Conservation (phyloP, 768 basidiomycete genomes). For the Naematelia aurantialba region DNA sequence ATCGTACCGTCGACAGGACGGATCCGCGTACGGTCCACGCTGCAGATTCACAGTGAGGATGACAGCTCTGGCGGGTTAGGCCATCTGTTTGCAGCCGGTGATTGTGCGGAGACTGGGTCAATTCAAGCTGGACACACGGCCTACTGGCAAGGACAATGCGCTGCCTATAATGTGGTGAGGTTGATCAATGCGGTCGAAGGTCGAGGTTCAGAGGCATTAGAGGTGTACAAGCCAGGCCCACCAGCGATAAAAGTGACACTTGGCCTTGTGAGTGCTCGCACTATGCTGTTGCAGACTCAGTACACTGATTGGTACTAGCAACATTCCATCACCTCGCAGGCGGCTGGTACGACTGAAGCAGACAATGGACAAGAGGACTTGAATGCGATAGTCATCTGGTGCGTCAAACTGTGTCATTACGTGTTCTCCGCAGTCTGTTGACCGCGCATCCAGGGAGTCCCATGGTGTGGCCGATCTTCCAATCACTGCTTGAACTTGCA, state of each 20-base stretch:
- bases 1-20: neutral
- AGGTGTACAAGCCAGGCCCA: slow-evolving; percentile 36
- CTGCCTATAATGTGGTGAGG: slow-evolving; percentile 31
- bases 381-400: too few relatives aligned
- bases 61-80: slow-evolving; percentile 9
- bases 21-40: slow-evolving; percentile 33
- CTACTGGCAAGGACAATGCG: slow-evolving; percentile 32
- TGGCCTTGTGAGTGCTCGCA: slow-evolving; percentile 21
- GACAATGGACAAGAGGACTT: too few relatives aligned
- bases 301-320: too few relatives aligned
- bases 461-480: too few relatives aligned
- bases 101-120: slow-evolving; percentile 29
- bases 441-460: too few relatives aligned
- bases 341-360: too few relatives aligned
- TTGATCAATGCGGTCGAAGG: slow-evolving; percentile 20
- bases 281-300: slow-evolving; percentile 41
- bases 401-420: too few relatives aligned
- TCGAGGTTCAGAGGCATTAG: slow-evolving; percentile 23
- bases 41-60: slow-evolving; percentile 21
- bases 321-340: too few relatives aligned
- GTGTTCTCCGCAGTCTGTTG: too few relatives aligned
- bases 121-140: slow-evolving; percentile 39
- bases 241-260: slow-evolving; percentile 47
- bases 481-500: too few relatives aligned
- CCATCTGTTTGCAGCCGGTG: slow-evolving; percentile 33